Percentiles rank a stretch among this genome's conserved stretches.
Evolutionary conservation across 495 filamentous ascomycete species (phyloP).

Genomic region (Aspergillus funiculosus): DNA sequence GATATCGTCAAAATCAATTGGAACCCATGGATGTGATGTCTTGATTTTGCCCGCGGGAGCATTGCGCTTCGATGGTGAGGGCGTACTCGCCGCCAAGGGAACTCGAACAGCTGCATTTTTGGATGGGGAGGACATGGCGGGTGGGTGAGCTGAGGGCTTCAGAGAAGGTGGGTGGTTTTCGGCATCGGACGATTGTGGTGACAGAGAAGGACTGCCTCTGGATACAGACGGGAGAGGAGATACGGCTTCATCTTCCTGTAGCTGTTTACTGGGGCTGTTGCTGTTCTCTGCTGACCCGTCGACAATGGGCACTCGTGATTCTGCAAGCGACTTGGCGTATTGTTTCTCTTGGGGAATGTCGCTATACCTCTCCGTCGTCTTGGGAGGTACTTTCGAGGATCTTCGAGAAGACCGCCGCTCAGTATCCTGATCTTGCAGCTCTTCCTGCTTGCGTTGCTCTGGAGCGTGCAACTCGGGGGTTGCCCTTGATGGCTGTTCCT

Average conservation of each 20-base stretch:
- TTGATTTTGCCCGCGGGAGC: conserved; percentile 49
- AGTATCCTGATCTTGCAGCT: conserved; percentile 19
- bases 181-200: conserved; percentile 73
- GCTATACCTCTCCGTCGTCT: conserved; percentile 41
- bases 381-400: conserved; percentile 35
- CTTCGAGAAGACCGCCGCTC: conserved; percentile 21
- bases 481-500: not conserved
- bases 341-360: conserved; percentile 42
- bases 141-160: conserved; percentile 41
- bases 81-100: conserved; percentile 52
- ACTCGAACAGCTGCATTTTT: conserved; percentile 33
- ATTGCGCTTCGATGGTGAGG: conserved; percentile 65
- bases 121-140: conserved; percentile 40
- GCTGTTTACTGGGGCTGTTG: not conserved
- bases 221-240: conserved; percentile 31
- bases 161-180: conserved; percentile 71
- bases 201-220: conserved; percentile 49
- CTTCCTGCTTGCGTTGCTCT: conserved; percentile 25
- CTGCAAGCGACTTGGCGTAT: conserved; percentile 28
- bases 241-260: conserved; percentile 19
- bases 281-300: conserved; percentile 10
- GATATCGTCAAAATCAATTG: conserved; percentile 65
- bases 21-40: conserved; percentile 62
- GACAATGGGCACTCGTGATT: conserved; percentile 20
- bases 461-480: conserved; percentile 20